These are phyloP conservation scores for Albugo candida DNA, from an alignment of 352 stramenopile genomes.

Conservation along the genomic window DNA sequence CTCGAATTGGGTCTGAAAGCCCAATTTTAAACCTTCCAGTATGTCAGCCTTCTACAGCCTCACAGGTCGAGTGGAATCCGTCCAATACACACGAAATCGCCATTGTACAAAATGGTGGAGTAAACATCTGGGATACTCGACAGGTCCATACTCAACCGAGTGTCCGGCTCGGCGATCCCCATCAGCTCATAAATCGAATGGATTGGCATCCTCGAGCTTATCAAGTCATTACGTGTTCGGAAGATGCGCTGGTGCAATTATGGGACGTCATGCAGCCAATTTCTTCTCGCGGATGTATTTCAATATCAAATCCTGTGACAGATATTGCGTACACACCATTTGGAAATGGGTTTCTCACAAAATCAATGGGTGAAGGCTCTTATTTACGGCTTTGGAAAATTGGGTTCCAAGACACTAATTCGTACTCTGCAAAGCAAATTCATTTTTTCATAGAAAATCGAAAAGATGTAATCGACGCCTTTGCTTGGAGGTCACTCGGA, in stretches of 20 bases:
- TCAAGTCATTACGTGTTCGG: constrained; percentile 69
- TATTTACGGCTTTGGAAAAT: constrained; percentile 37
- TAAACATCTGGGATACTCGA: constrained; percentile 58
- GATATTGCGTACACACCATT: constrained; percentile 59
- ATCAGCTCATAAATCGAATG: constrained; percentile 68
- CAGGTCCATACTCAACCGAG: constrained; percentile 25
- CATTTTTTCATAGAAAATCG: constrained; percentile 10
- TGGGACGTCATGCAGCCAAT: constrained; percentile 52
- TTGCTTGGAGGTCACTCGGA: constrained; percentile 38
- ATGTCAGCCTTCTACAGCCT: constrained; percentile 37
- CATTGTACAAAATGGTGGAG: constrained; percentile 63
- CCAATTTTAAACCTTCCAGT: constrained; percentile 45
- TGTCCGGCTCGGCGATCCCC: constrained; percentile 50
- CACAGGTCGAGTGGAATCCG: constrained; percentile 61
- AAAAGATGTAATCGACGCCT: constrained; percentile 34
- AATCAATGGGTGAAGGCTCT: constrained; percentile 37
- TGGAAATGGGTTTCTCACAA: constrained; percentile 63
- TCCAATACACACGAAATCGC: constrained; percentile 40
- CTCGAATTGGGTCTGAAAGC: constrained; percentile 14
- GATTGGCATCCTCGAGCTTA: constrained; percentile 67
- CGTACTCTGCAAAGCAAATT: constrained; percentile 14
- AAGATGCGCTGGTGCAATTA: constrained; percentile 73
- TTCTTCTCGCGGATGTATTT: constrained; percentile 36
- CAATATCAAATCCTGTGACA: constrained; percentile 42
- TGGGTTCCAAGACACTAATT: constrained; percentile 26